Base-by-base conservation (phyloP, 768 basidiomycete genomes). In the Crassisporium funariophilum region DNA sequence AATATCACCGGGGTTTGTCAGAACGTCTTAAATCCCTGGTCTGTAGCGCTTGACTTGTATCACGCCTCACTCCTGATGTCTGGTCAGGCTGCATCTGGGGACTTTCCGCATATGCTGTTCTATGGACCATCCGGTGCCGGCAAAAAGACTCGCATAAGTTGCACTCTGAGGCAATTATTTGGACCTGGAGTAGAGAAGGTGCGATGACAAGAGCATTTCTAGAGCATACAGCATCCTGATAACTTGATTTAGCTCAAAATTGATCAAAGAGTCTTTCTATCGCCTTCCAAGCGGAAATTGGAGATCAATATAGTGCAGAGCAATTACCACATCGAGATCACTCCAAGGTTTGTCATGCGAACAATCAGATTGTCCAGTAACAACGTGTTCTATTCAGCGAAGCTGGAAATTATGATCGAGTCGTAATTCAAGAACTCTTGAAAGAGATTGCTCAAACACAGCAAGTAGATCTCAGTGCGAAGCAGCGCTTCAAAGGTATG, bases 391-490 rank as follows among this genome's bases (percentile, higher is more conserved):
- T 15, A 17, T 41, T 38, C 63, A 98, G 95, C 55, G 95, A 99
- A 70, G 94, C 94, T 0, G 95, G 95, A 10, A 95, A 86, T 59
- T 97, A 88, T 59, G 95, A 99, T 64, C 77, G 95, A 52, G 79
- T 94, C 1, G 93, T 99, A 39, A 92, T 99, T 41, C 95, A 98
- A 61, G 95, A 99, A 59, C 79, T 99, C 35, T 68, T 99, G 47
- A 99, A 98, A 66, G 95, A 98, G 69, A 98, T 99, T 57, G 95
- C 95, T 1, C 95, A 98, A 67, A 99, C 95, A 2, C 95, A 99
- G 64, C 95, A 98, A 64, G 93, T 99, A 8, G 95, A 99, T 70
- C 67, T 98, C 53, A 91, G 81, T 60, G 95, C 95, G 3, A 95
- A 89, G 64, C 94, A 99, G 58, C 78, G 91, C 47, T 99, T 99